phyloP scores from a whole-genome alignment of 495 filamentous ascomycete genomes.

The Chaetomidium leptoderma region DNA sequence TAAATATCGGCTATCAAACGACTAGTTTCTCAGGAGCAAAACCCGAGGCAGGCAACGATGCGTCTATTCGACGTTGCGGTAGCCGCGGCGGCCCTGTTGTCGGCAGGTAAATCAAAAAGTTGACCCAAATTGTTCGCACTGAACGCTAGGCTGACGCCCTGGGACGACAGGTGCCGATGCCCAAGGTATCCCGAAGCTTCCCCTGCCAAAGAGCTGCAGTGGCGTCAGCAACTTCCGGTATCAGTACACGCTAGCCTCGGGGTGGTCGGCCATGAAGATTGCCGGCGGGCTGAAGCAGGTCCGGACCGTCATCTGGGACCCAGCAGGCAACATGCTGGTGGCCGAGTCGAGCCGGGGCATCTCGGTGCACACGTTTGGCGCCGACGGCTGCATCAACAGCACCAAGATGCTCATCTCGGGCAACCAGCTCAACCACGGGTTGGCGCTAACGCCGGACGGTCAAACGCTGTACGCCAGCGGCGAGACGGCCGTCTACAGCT shows the following conservation, averaged over 20 bases:
- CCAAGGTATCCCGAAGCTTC: constrained; percentile 21
- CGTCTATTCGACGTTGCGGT: background rate
- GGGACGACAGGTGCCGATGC: constrained; percentile 12
- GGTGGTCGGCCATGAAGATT: constrained; percentile 55
- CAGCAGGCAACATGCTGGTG: constrained; percentile 56
- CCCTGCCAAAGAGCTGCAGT: constrained; percentile 33
- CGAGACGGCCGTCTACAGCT: constrained; percentile 53
- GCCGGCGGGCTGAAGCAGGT: constrained; percentile 52
- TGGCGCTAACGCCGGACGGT: constrained; percentile 58
- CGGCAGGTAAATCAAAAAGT: constrained; percentile 21
- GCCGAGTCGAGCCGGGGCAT: constrained; percentile 53
- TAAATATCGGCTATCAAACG: background rate
- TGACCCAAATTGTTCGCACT: background rate
- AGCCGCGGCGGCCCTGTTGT: constrained; percentile 23
- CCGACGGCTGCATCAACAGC: constrained; percentile 45
- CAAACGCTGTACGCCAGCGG: constrained; percentile 60
- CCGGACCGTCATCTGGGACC: constrained; percentile 59
- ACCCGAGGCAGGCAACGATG: background rate
- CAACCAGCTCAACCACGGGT: constrained; percentile 60
- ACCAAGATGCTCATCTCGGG: constrained; percentile 36
- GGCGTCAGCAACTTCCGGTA: constrained; percentile 32
- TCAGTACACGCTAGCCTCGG: constrained; percentile 44
- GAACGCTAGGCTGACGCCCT: constrained; percentile 2
- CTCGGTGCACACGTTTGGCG: constrained; percentile 48
- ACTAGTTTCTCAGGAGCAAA: background rate